phyloP scores from a whole-genome alignment of 2,329 filamentous ascomycete species.

The Alternaria sp. region DNA sequence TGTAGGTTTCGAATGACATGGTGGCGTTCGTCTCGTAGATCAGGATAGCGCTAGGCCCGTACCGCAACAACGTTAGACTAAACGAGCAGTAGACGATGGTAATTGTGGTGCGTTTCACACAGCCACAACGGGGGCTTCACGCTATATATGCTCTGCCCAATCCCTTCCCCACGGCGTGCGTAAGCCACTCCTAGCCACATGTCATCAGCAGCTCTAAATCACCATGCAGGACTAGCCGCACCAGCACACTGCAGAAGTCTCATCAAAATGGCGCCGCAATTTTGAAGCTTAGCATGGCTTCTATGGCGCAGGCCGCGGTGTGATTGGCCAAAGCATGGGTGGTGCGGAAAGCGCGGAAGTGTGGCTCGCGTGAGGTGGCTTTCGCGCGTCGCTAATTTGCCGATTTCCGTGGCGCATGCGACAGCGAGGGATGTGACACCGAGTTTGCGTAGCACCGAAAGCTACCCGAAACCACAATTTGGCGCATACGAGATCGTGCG shows the following conservation, averaged over 20 bases:
- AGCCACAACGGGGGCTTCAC: constrained; percentile 4
- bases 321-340: constrained; percentile 11
- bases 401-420: constrained; percentile 19
- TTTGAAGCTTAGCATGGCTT: neutral
- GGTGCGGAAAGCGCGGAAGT: constrained; percentile 20
- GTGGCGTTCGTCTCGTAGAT: neutral
- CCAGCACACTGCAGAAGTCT: constrained; percentile 12
- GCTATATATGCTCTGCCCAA: constrained; percentile 12
- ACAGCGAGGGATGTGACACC: neutral
- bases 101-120: constrained; percentile 4
- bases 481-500: neutral
- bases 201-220: constrained; percentile 1
- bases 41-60: neutral
- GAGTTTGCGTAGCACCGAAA: neutral
- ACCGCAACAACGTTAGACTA: neutral
- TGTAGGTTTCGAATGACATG: constrained; percentile 20
- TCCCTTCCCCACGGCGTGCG: constrained; percentile 11
- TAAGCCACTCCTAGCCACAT: constrained; percentile 19
- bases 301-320: constrained; percentile 7
- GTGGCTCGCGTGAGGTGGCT: constrained; percentile 16
- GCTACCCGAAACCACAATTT: neutral
- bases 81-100: neutral
- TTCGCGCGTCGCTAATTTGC: constrained; percentile 11
- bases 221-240: constrained; percentile 17
- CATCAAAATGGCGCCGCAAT: constrained; percentile 9